phyloP scores from a whole-genome alignment of 352 stramenopile species.

The Globisporangium uncinulatum region DNA sequence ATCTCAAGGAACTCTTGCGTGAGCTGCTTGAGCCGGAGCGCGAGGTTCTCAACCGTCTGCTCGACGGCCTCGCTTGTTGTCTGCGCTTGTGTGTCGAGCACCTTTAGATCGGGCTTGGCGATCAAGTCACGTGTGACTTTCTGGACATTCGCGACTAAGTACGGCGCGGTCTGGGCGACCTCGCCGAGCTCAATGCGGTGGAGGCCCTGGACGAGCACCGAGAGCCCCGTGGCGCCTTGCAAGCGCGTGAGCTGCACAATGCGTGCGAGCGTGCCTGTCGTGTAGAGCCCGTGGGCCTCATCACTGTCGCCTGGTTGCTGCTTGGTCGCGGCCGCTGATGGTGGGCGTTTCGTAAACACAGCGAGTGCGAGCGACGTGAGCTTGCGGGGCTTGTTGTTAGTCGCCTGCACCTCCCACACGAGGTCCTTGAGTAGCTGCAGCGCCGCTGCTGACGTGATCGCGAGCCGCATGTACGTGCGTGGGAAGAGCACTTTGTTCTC shows the following conservation, averaged over 20 bases:
- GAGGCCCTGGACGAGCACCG: slow-evolving; percentile 61
- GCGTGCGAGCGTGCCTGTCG: slow-evolving; percentile 55
- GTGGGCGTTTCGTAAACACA: slow-evolving; percentile 52
- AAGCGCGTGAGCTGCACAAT: slow-evolving; percentile 74
- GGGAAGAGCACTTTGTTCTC: slow-evolving; percentile 72
- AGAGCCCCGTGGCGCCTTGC: slow-evolving; percentile 45
- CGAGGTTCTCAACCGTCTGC: slow-evolving; percentile 27
- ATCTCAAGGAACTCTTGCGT: slow-evolving; percentile 64
- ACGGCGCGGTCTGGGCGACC: slow-evolving; percentile 45
- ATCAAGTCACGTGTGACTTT: slow-evolving; percentile 13
- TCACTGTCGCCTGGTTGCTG: slow-evolving; percentile 3
- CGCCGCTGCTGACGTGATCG: slow-evolving; percentile 50
- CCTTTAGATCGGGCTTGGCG: slow-evolving; percentile 15
- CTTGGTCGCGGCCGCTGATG: slow-evolving; percentile 8
- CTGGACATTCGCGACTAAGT: slow-evolving; percentile 49
- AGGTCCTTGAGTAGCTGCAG: slow-evolving; percentile 76
- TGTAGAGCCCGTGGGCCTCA: slow-evolving; percentile 36
- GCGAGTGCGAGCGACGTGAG: slow-evolving; percentile 44
- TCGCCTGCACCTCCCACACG: slow-evolving; percentile 61
- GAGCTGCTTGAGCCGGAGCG: slow-evolving; percentile 50
- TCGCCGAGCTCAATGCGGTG: slow-evolving; percentile 44
- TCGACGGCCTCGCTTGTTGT: slow-evolving; percentile 10
- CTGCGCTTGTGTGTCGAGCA: slow-evolving; percentile 3
- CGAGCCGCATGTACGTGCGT: slow-evolving; percentile 63
- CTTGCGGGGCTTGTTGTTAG: slow-evolving; percentile 32